Percentiles rank a stretch among this genome's conserved stretches.
Evolutionary conservation across 345 rosid species (phyloP).

Genomic region (Nasturtium officinale): DNA sequence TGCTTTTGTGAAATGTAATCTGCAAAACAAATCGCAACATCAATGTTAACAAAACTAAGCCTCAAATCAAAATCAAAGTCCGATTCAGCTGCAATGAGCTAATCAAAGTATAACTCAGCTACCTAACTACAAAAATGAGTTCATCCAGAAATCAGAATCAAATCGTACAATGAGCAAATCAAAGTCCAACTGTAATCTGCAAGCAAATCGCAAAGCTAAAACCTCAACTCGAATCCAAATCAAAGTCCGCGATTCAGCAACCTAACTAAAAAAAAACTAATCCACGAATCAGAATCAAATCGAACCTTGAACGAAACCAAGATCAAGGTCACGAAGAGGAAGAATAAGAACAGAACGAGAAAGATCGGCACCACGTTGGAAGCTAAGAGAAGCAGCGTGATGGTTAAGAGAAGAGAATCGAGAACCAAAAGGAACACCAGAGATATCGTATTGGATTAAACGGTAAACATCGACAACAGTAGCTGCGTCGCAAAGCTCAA

Average conservation of each 20-base stretch:
- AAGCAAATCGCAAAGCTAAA: constrained; percentile 10
- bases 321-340: constrained; percentile 75
- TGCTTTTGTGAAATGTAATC: constrained; percentile 70
- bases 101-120: no score
- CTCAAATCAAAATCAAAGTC: constrained; percentile 5
- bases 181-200: constrained; percentile 87
- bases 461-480: constrained; percentile 98
- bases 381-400: constrained; percentile 83
- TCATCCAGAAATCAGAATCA: no score
- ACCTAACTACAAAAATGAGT: no score
- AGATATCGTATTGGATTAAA: constrained; percentile 89
- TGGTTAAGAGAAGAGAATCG: constrained; percentile 88
- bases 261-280: background rate
- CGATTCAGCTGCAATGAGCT: no score
- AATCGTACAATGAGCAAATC: no score
- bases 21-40: constrained; percentile 39
- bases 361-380: constrained; percentile 78
- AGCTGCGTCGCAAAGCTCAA: constrained; percentile 94
- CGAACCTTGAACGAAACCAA: constrained; percentile 68
- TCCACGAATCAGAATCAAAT: background rate
- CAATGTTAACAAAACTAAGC: constrained; percentile 14
- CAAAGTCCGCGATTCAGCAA: no score
- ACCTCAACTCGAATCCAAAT: background rate
- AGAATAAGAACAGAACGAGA: constrained; percentile 85
- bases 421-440: constrained; percentile 90